phyloP scores from a whole-genome alignment of 2,329 filamentous ascomycete species.

The Talaromyces sp. region DNA sequence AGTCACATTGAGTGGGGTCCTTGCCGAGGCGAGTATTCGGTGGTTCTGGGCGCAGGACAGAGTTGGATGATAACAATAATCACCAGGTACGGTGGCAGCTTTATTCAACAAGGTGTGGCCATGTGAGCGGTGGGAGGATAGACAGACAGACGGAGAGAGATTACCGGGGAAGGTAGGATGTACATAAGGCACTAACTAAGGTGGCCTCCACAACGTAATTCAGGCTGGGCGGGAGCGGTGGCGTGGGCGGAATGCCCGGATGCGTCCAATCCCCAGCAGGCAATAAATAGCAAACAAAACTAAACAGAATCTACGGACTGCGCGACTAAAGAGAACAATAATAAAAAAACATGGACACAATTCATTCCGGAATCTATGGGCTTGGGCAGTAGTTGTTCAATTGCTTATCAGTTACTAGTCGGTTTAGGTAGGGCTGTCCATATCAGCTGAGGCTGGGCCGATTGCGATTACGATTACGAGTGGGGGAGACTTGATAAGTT shows the following conservation, averaged over 20 bases:
- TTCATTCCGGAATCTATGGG: background rate
- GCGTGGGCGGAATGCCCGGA: constrained; percentile 21
- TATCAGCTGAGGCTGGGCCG: constrained; percentile 1
- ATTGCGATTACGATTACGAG: background rate
- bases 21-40: background rate
- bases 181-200: constrained; percentile 13
- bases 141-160: constrained; percentile 12
- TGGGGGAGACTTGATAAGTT: background rate
- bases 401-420: background rate
- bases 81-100: background rate
- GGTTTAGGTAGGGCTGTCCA: background rate
- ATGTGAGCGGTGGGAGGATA: constrained; percentile 20
- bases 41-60: background rate
- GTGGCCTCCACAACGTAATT: constrained; percentile 11
- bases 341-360: too few species aligned
- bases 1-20: background rate
- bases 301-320: background rate
- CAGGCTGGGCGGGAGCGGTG: constrained; percentile 20
- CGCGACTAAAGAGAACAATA: background rate
- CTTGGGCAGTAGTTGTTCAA: background rate
- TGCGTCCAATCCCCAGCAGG: constrained; percentile 11
- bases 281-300: background rate
- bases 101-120: constrained; percentile 20
- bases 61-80: background rate
- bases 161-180: background rate